phyloP scores from a whole-genome alignment of 176 grass and related monocot genomes.

The Triticum dicoccoides region DNA sequence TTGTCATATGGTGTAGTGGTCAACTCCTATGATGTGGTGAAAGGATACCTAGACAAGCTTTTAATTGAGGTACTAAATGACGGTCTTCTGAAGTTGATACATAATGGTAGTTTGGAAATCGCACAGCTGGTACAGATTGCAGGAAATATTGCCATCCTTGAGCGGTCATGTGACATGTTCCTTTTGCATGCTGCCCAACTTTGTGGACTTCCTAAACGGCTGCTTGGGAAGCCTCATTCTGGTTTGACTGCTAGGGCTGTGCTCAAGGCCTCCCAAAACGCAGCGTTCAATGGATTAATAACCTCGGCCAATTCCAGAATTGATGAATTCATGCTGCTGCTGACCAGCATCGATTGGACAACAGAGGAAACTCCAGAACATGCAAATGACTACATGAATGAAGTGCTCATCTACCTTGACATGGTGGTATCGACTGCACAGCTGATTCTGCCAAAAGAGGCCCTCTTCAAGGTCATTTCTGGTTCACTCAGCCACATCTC shows the following conservation, averaged over 20 bases:
- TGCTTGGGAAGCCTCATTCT: constrained; percentile 76
- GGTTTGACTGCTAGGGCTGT: constrained; percentile 17
- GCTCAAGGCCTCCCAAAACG: constrained; percentile 6
- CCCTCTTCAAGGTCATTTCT: constrained; percentile 8
- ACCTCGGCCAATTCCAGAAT: background rate
- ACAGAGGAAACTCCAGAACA: constrained; percentile 9
- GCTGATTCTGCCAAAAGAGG: background rate
- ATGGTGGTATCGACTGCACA: constrained; percentile 13
- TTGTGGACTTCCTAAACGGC: constrained; percentile 55
- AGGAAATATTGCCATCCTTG: constrained; percentile 70
- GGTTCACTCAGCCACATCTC: constrained; percentile 12
- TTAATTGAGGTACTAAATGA: constrained; percentile 86
- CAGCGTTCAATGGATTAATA: background rate
- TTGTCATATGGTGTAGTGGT: constrained; percentile 57
- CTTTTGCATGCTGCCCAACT: constrained; percentile 67
- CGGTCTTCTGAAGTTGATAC: constrained; percentile 65
- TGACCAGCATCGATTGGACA: constrained; percentile 13
- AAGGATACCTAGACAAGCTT: constrained; percentile 58
- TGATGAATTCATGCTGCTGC: constrained; percentile 6
- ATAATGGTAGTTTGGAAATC: constrained; percentile 50
- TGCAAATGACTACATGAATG: constrained; percentile 21
- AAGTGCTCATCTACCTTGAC: constrained; percentile 16
- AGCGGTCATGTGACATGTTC: constrained; percentile 82
- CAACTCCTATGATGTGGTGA: constrained; percentile 47
- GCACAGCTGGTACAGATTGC: constrained; percentile 76